Base-by-base conservation (phyloP, 805 yeast species). In the Ogataea trehaloabstinens region DNA sequence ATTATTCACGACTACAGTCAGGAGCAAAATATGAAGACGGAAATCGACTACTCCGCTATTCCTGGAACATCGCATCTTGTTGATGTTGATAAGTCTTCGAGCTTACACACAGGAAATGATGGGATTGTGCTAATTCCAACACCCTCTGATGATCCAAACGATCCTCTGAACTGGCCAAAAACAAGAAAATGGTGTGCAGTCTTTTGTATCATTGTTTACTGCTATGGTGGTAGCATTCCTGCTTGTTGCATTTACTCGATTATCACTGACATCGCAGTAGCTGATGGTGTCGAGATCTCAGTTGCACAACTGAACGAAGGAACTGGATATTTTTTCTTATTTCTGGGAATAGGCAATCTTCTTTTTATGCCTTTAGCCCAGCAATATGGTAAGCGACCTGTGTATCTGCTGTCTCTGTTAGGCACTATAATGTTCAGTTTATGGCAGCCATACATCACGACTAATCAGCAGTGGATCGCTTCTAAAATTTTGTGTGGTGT, bases 121-220 rank as follows among this genome's bases (percentile, higher is more conserved):
- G 25, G 25, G 12, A 70, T 80, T 41, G 73, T 82, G 10, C 62
- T 80, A 30, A 71, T 78, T 31, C 88, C 89, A 24, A 75, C 75
- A 6, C 89, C 89, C 2, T 71, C 83, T 0, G 76, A 71, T 36
- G 80, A 80, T 44, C 84, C 86, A 6, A 75, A 81, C 48, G 89
- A 82, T 51, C 87, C 88, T 1, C 62, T 82, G 39, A 80, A 78
- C 51, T 82, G 88, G 88, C 39, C 75, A 1, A 56, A 50, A 17
- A 44, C 52, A 27, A 66, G 84, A 33, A 80, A 80, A 51, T 56
- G 63, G 58, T 30, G 72, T 24, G 68, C 70, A 29, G 60, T 74
- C 35, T 61, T 71, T 33, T 71, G 77, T 48, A 55, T 69, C 43
- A 56, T 66, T 25, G 63, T 70, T 4, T 73, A 69, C 46, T 41